Base-by-base conservation (phyloP, 306 rosid genomes). In the Malus sieversii region DNA sequence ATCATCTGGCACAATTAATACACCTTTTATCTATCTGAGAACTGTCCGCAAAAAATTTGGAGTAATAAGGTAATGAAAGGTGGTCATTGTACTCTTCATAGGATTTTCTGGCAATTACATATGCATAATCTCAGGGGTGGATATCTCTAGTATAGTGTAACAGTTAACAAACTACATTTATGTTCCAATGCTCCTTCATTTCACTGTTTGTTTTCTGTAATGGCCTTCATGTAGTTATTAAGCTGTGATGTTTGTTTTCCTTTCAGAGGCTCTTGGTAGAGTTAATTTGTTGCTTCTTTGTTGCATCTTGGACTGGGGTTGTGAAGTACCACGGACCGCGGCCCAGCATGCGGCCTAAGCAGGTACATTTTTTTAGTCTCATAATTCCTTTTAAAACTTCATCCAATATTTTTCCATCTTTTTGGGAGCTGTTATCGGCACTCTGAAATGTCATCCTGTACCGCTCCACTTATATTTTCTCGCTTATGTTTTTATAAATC, bases 241-340 rank as follows among this genome's bases (percentile, higher is more conserved):
- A 29, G 60, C 52, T 23, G 15, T 75, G 57, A 59, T 33, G 27
- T 66, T 77, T 67, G 12, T 82, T 76, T 82, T 64, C 32, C 73
- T 20, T 82, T 73, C 90, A 92, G 98, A 89, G 98, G 84, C 67
- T 68, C 42, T 86, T 95, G 91, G 98, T 90, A 82, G 98, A 95
- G 93, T 84, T 95, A 82, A 90, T 95, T 66, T 95, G 98, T 80
- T 77, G 97, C 85, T 92, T 95, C 96, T 95, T 95, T 88, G 99
- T 90, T 83, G 96, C 99, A 59, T 95, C 99, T 59, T 95, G 99
- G 99, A 95, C 99, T 75, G 97, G 99, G 71, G 99, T 95, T 79
- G 97, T 95, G 70, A 95, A 86, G 86, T 95, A 95, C 86, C 97
- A 92, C 76, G 98, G 98, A 29, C 98, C 98, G 76, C 87, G 90